A percentile compares a stretch with the other conserved stretches of the same genome.
These are phyloP conservation scores for Suhomyces kunorum DNA, from an alignment of 1,139 yeast species.

Conservation along the genomic window DNA sequence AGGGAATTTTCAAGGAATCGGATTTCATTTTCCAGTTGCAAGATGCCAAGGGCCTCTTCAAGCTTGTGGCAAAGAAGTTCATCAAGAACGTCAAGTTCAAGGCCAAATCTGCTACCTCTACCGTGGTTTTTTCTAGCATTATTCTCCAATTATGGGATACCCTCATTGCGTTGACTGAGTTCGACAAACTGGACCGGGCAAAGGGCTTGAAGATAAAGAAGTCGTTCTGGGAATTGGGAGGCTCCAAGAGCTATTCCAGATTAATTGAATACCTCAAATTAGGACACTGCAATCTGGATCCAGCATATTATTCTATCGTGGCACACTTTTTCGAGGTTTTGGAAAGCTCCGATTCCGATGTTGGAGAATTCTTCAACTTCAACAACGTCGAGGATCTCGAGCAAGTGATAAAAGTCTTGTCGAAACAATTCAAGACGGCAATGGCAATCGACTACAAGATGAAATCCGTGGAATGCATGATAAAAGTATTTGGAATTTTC, in stretches of 20 bases:
- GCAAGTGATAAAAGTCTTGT: conserved; percentile 19
- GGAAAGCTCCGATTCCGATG: conserved; percentile 4
- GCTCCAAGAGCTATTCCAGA: conserved; percentile 40
- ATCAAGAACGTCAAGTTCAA: conserved; percentile 53
- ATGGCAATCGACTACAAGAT: conserved; percentile 23
- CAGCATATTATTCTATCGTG: conserved; percentile 45
- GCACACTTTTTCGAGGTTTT: conserved; percentile 25
- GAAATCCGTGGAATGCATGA: conserved; percentile 24
- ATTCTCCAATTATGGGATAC: conserved; percentile 53
- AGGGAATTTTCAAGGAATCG: conserved; percentile 19
- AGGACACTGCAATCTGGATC: conserved; percentile 56
- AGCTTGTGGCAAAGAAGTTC: conserved; percentile 49
- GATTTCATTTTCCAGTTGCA: conserved; percentile 18
- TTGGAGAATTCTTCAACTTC: conserved; percentile 21
- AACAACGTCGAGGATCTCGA: conserved; percentile 22
- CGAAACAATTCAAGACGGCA: conserved; percentile 21
- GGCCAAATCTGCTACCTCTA: conserved; percentile 26
- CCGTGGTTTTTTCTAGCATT: conserved; percentile 44
- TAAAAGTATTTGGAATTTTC: conserved; percentile 18
- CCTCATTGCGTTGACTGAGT: conserved; percentile 42
- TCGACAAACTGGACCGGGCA: conserved; percentile 15
- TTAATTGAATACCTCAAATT: conserved; percentile 47
- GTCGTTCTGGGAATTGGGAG: conserved; percentile 56
- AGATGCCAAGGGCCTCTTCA: conserved; percentile 37
- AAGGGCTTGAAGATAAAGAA: conserved; percentile 32